A percentile compares a stretch with the other conserved stretches of the same genome.
Conservation (phyloP, 257 asterid species). For the Solanum lycopersicoides region DNA sequence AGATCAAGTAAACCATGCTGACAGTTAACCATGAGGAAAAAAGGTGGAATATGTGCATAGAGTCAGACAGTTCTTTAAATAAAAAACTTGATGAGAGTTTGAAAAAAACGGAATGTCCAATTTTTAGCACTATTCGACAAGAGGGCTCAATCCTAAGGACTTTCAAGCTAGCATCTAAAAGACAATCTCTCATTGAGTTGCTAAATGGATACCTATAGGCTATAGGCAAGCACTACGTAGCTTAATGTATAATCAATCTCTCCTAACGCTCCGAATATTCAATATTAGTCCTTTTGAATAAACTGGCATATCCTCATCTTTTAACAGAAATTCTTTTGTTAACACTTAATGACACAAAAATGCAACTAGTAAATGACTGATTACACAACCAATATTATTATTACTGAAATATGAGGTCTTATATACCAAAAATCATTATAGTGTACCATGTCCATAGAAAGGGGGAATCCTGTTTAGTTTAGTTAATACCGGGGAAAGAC, state of each 20-base stretch:
- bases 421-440: neutral
- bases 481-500: neutral
- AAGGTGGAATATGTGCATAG: neutral
- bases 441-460: neutral
- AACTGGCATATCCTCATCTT: neutral
- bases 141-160: neutral
- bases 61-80: neutral
- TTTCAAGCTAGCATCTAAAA: neutral
- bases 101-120: neutral
- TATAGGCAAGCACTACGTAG: neutral
- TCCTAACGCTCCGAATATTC: neutral
- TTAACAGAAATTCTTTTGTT: neutral
- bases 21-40: neutral
- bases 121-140: neutral
- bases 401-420: neutral
- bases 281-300: neutral
- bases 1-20: neutral
- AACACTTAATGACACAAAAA: neutral
- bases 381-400: neutral
- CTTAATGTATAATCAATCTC: neutral
- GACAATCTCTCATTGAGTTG: neutral
- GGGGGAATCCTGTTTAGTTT: neutral
- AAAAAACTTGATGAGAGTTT: neutral
- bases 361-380: neutral
- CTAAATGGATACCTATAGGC: neutral